Base-by-base conservation (phyloP, 2,329 filamentous ascomycete species). In the Amesomyces nigricolor region DNA sequence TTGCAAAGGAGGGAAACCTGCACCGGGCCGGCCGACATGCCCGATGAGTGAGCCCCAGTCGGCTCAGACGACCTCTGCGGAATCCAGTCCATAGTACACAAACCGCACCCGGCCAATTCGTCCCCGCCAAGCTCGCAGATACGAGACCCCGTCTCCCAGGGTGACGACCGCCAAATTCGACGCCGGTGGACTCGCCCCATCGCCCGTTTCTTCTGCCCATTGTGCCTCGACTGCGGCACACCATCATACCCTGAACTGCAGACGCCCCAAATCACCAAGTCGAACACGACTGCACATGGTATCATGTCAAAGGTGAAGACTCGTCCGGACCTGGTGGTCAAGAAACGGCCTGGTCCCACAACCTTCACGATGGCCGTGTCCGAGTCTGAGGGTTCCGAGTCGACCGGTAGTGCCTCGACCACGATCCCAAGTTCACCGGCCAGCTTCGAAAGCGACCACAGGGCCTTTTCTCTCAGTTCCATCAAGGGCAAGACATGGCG, bases 401-500 rank as follows among this genome's bases (percentile, higher is more conserved):
- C 58, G 6, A 16, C 29, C 8, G 51, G 49, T 7, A 62, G 57
- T 46, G 56, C 57, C 9, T 39, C 56, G 35, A 44, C 56, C 2
- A 58, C 59, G 9, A 43, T 52, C 9, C 54, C 61, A 30, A 61
- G 58, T 42, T 64, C 63, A 8, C 63, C 61, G 2, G 48, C 55
- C 4, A 62, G 60, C 56, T 58, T 54, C 40, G 58, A 63, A 13
- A 58, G 58, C 45, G 49, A 51, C 30, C 55, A 59, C 17, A 54
- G 54, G 19, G 35, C 49, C 29, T 63, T 64, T 35, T 66, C 62
- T 30, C 52, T 64, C 45, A 53, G 51, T 42, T 62, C 61, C 30
- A 50, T 66, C 50, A 64, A 54, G 38, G 39, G 58, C 35, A 58
- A 47, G 37, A 38, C 59, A 38, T 61, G 57, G 47, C 53, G 59